These are phyloP conservation scores for Colletotrichum truncatum DNA, from an alignment of 2,329 filamentous ascomycete genomes.

Conservation along the genomic window DNA sequence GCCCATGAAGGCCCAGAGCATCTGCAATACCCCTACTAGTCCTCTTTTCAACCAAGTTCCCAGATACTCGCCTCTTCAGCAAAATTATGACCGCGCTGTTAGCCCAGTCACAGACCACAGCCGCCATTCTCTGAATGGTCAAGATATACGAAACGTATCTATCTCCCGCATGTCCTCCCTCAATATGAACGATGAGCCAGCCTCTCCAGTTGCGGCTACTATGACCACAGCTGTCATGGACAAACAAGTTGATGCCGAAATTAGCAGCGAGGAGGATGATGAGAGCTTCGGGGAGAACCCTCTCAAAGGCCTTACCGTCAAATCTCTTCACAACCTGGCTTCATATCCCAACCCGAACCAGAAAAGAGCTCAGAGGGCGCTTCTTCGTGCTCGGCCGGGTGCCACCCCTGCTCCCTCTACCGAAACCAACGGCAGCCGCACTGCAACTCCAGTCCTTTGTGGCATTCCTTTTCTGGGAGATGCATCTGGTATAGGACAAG, in stretches of 20 bases:
- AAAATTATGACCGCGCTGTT: conserved; percentile 62
- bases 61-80: conserved; percentile 61
- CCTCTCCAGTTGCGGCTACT: conserved; percentile 33
- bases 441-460: conserved; percentile 13
- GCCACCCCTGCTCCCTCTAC: conserved; percentile 26
- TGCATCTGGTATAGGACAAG: not conserved
- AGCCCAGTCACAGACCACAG: conserved; percentile 43
- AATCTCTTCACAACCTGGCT: conserved; percentile 61
- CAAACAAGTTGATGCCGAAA: conserved; percentile 34
- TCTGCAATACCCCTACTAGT: conserved; percentile 31
- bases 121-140: conserved; percentile 1
- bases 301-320: conserved; percentile 51
- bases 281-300: conserved; percentile 39
- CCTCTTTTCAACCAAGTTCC: conserved; percentile 33
- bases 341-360: conserved; percentile 66
- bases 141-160: conserved; percentile 27
- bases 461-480: not conserved
- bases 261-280: conserved; percentile 36
- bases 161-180: conserved; percentile 39
- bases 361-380: conserved; percentile 57
- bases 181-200: conserved; percentile 34
- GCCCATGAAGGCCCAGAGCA: conserved; percentile 39
- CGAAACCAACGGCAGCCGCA: conserved; percentile 29
- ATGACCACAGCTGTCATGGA: conserved; percentile 33
- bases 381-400: conserved; percentile 42